Evolutionary conservation across 495 filamentous ascomycete species (phyloP), one percentile per base, ranked within the genome.

Genomic region (Hypoxylon perforatum): DNA sequence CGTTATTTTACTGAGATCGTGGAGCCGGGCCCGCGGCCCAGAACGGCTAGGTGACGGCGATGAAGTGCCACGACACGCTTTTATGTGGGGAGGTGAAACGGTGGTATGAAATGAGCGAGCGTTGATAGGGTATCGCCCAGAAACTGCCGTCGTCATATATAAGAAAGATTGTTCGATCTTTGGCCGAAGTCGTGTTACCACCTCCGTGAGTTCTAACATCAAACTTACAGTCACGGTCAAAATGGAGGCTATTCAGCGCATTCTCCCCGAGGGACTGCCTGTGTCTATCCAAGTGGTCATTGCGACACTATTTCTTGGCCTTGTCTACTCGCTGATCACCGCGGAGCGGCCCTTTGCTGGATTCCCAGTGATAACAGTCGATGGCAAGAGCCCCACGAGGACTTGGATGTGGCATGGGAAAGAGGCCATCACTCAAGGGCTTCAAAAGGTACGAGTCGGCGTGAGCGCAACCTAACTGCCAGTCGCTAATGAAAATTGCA

Each of bases 211-310:
- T 41, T 21, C 30, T 15, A 30, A 23, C 54, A 47, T 15, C 33
- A 45, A 51, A 38, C 7, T 23, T 15, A 28, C 38, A n/a, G 35
- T 42, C 39, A 7, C 9, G n/a, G 30, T 51, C 22, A 17, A 14
- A 45, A 75, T 73, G 70, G 70, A 73, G 55, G 57, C 61, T 22
- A 45, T 73, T 47, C 66, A 61, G 11, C 62, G 54, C 25, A 12
- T 73, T 18, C 18, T 72, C 35, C 69, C 72, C 48, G 49, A 63
- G 55, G 70, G 70, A 47, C 38, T 75, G 6, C 72, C 70, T 9
- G 19, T 71, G n/a, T 69, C 72, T 3, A 17, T 71, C 15, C 70
- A 73, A 47, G 57, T 75, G 39, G 39, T 71, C 30, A 42, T 63
- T 18, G 67, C 41, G 1, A 62, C 64, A 35, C 39, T 75, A 21